Evolutionary conservation across 2,329 filamentous ascomycete species (phyloP).

Genomic region (Aspergillus bombycis): DNA sequence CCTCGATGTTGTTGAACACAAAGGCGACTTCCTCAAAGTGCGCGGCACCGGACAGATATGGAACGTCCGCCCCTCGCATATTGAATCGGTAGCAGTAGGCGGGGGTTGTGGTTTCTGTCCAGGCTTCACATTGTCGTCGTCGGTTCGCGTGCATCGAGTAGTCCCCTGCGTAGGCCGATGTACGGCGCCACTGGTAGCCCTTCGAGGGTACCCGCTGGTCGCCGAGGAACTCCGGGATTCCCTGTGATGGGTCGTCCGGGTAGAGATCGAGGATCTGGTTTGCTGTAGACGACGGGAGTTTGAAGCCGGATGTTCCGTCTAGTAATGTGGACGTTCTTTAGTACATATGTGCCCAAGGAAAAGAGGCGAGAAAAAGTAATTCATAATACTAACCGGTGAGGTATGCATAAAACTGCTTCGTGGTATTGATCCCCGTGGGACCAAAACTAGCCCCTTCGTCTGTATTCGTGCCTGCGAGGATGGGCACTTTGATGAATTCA

Average conservation of each 20-base stretch:
- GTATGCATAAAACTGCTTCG: constrained; percentile 53
- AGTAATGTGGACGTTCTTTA: constrained; percentile 17
- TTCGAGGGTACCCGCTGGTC: constrained; percentile 35
- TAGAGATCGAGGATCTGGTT: constrained; percentile 54
- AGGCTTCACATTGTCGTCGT: constrained; percentile 56
- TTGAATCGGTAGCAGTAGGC: constrained; percentile 68
- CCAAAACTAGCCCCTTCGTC: constrained; percentile 67
- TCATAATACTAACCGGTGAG: constrained; percentile 33
- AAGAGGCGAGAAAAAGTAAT: not conserved
- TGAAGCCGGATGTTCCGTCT: constrained; percentile 30
- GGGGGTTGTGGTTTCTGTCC: constrained; percentile 51
- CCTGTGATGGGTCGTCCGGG: constrained; percentile 54
- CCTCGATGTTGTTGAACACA: constrained; percentile 57
- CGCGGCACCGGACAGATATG: constrained; percentile 48
- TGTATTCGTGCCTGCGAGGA: constrained; percentile 65
- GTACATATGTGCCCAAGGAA: not conserved
- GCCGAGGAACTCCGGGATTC: constrained; percentile 51
- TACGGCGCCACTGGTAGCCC: constrained; percentile 57
- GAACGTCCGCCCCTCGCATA: constrained; percentile 50
- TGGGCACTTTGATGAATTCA: constrained; percentile 65
- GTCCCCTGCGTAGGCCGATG: constrained; percentile 60
- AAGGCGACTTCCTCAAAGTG: constrained; percentile 62
- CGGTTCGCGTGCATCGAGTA: constrained; percentile 59
- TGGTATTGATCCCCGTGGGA: constrained; percentile 57
- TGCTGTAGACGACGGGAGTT: constrained; percentile 32